Base-by-base conservation (phyloP, 108 stramenopile genomes). In the Nitzschia putrida region DNA sequence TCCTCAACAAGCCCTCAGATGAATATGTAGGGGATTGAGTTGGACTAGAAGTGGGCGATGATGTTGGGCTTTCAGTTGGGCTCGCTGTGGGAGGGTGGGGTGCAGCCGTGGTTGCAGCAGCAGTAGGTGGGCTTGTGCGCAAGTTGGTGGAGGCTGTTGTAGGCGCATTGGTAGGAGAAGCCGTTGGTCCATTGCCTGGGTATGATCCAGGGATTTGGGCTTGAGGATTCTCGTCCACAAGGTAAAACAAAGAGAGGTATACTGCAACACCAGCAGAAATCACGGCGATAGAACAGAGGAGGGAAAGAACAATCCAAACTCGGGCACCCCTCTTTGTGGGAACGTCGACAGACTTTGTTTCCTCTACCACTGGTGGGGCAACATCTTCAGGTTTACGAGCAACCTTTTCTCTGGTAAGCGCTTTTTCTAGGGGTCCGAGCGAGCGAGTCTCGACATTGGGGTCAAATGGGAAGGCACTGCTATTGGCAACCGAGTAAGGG, bases 191-290 rank as follows among this genome's bases (percentile, higher is more conserved):
- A 47, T 18, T 16, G 10, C 20, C 61, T 2, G 37, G n/a, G 4
- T 20, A 14, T 10, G 61, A 44, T 9, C 16, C 12, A 11, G 61
- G n/a, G 44, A 39, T 9, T 23, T 37, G 44, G 13, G 37, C 57
- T 37, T 12, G 57, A 14, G 37, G 8, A 16, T 13, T 44, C 20
- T 18, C 44, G 44, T 63, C 61, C 44, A 40, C 22, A 1, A 47
- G 44, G 40, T 18, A 59, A 14, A 39, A 59, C 13, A 59, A 59
- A 39, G 13, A 37, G 11, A 59, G 57, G 12, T 49, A 49, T 18
- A 49, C 47, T 49, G 18, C 47, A 18, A 49, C 47, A 49, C n/a
- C 47, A 49, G 18, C 18, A 18, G 47, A 49, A 49, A 18, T 18
- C 18, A 49, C 47, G 3, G 18, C 47, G 18, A 49, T 49, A 16